phyloP scores from a whole-genome alignment of 2,329 filamentous ascomycete species.

The Penicillium sumatraense region DNA sequence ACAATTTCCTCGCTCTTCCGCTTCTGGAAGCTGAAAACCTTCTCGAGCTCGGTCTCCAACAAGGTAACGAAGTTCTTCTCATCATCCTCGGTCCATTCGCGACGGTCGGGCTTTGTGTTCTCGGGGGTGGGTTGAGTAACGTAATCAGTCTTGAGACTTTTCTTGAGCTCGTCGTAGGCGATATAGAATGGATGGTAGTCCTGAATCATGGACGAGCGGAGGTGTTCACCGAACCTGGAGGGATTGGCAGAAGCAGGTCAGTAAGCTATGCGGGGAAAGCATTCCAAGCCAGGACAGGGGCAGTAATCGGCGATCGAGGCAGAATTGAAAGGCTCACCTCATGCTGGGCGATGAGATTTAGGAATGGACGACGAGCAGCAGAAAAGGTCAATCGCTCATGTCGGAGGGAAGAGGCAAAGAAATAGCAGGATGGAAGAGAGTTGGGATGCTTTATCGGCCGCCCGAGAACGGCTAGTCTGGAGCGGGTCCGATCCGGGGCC shows the following conservation, averaged over 20 bases:
- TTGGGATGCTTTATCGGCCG: slow-evolving; percentile 15
- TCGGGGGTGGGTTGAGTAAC: slow-evolving; percentile 55
- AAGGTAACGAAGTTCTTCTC: slow-evolving; percentile 85
- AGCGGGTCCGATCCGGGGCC: neutral
- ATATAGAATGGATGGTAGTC: slow-evolving; percentile 99
- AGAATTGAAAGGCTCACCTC: slow-evolving; percentile 16
- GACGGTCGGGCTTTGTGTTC: slow-evolving; percentile 55
- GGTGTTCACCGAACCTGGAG: slow-evolving; percentile 89
- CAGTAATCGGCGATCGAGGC: neutral
- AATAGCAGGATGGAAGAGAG: slow-evolving; percentile 4
- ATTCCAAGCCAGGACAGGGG: slow-evolving; percentile 1
- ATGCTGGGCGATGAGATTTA: slow-evolving; percentile 18
- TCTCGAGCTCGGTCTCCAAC: slow-evolving; percentile 91
- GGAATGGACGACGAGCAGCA: neutral
- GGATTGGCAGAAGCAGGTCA: slow-evolving; percentile 12
- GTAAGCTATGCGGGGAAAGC: slow-evolving; percentile 16
- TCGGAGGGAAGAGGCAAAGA: slow-evolving; percentile 6
- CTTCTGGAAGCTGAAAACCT: slow-evolving; percentile 97
- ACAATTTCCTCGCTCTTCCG: slow-evolving; percentile 97
- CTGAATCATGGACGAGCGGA: slow-evolving; percentile 92
- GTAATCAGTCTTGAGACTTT: slow-evolving; percentile 76
- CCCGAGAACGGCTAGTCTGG: slow-evolving; percentile 22
- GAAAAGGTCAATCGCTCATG: slow-evolving; percentile 7
- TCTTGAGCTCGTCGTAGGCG: slow-evolving; percentile 92
- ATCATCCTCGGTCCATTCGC: slow-evolving; percentile 86